Evolutionary conservation across 306 rosid species (phyloP).

Genomic region (Leucaena leucocephala): DNA sequence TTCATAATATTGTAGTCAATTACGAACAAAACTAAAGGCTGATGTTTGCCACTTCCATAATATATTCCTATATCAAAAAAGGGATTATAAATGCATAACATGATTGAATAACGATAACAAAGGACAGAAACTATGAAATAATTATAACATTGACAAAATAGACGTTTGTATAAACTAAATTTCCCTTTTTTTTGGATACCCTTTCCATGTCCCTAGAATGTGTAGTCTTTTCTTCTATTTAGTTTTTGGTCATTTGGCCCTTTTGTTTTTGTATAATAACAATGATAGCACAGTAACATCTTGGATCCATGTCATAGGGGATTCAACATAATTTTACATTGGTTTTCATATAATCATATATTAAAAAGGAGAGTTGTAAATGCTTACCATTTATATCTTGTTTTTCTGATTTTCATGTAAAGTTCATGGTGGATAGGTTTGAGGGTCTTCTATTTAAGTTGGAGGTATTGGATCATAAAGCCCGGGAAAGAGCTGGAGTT

Average conservation of each 20-base stretch:
- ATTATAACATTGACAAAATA: too few relatives aligned
- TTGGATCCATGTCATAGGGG: background rate
- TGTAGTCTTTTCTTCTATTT: background rate
- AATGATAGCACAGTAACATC: background rate
- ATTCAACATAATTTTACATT: background rate
- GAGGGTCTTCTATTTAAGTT: conserved; percentile 85
- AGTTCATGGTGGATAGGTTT: conserved; percentile 58
- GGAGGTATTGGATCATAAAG: conserved; percentile 97
- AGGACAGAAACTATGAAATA: too few relatives aligned
- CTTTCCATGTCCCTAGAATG: background rate
- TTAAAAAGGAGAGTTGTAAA: conserved; percentile 18
- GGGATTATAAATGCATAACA: too few relatives aligned
- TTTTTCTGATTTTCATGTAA: conserved; percentile 35
- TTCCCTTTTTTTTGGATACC: background rate
- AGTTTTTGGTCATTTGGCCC: conserved; percentile 19
- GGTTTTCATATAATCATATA: background rate
- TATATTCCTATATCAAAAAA: too few relatives aligned
- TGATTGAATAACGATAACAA: too few relatives aligned
- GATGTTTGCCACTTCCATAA: too few relatives aligned
- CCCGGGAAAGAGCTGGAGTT: conserved; percentile 94
- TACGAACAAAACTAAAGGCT: too few relatives aligned
- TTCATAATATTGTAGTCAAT: too few relatives aligned
- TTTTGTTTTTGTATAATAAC: conserved; percentile 7
- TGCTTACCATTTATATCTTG: conserved; percentile 3
- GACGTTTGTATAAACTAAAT: background rate